Conservation (phyloP, 805 yeast genomes). For the Candida succiphila region DNA sequence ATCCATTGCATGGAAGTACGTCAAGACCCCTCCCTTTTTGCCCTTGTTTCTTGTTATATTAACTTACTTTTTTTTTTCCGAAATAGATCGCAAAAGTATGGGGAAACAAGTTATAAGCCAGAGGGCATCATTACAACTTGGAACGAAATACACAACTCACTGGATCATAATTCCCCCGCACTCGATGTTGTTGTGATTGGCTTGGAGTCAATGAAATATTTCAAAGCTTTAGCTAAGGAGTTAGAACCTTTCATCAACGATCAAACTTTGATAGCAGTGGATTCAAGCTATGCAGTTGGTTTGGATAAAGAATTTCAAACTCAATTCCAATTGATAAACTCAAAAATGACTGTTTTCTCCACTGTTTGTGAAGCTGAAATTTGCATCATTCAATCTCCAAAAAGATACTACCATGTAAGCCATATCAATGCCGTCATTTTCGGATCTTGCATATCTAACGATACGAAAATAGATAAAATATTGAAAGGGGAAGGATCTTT, state of each 20-base stretch:
- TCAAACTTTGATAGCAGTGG: conserved; percentile 16
- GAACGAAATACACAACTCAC: conserved; percentile 1
- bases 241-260: conserved; percentile 4
- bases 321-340: conserved; percentile 1
- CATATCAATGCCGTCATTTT: conserved; percentile 14
- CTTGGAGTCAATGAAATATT: conserved; percentile 4
- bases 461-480: conserved; percentile 2
- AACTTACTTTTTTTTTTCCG: not conserved
- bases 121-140: not conserved
- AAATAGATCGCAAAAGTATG: conserved; percentile 7
- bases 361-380: conserved; percentile 17
- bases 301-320: conserved; percentile 9
- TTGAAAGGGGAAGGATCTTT: conserved; percentile 11
- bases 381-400: conserved; percentile 3
- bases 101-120: conserved; percentile 8
- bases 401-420: conserved; percentile 14
- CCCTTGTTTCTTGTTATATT: not conserved
- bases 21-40: not conserved
- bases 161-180: conserved; percentile 2
- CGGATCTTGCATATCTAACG: conserved; percentile 10
- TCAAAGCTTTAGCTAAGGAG: conserved; percentile 3
- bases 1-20: conserved; percentile 8
- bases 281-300: conserved; percentile 13
- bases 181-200: conserved; percentile 15
- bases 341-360: conserved; percentile 10